These are phyloP conservation scores for Raphanus raphanistrum DNA, from an alignment of 345 rosid genomes.

Conservation along the genomic window DNA sequence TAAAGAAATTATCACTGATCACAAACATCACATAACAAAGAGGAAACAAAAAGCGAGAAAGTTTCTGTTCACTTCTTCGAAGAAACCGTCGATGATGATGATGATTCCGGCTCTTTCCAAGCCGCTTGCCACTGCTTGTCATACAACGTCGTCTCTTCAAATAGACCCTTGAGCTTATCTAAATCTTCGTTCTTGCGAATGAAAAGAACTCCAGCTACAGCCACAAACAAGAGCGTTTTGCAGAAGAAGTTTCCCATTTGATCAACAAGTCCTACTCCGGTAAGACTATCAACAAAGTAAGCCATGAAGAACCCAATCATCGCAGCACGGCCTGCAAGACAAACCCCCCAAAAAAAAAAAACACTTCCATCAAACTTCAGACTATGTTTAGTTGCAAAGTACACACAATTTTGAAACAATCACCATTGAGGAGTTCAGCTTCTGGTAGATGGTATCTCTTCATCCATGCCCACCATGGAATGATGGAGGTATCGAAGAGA, in stretches of 20 bases:
- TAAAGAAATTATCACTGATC: slow-evolving; percentile 16
- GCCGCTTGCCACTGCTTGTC: slow-evolving; percentile 99
- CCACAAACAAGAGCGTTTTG: slow-evolving; percentile 82
- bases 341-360: not conserved
- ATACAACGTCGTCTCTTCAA: slow-evolving; percentile 86
- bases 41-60: slow-evolving; percentile 4
- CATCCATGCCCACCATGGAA: slow-evolving; percentile 99
- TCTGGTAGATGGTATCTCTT: slow-evolving; percentile 94
- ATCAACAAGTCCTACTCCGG: slow-evolving; percentile 93
- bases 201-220: slow-evolving; percentile 80
- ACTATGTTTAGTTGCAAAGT: not conserved
- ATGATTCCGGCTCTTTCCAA: slow-evolving; percentile 70
- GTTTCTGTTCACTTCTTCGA: slow-evolving; percentile 22
- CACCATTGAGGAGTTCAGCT: slow-evolving; percentile 94
- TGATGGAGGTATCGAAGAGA: slow-evolving; percentile 79
- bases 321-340: slow-evolving; percentile 80
- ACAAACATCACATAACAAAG: slow-evolving; percentile 7
- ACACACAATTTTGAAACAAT: slow-evolving; percentile 13
- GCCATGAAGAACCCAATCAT: slow-evolving; percentile 99
- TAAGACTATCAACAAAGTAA: slow-evolving; percentile 89
- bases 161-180: slow-evolving; percentile 65
- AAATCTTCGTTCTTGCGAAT: slow-evolving; percentile 90
- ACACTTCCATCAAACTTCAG: not conserved
- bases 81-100: slow-evolving; percentile 32
- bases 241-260: slow-evolving; percentile 98